phyloP scores from a whole-genome alignment of 495 filamentous ascomycete species.

The Achaetomiella virescens region DNA sequence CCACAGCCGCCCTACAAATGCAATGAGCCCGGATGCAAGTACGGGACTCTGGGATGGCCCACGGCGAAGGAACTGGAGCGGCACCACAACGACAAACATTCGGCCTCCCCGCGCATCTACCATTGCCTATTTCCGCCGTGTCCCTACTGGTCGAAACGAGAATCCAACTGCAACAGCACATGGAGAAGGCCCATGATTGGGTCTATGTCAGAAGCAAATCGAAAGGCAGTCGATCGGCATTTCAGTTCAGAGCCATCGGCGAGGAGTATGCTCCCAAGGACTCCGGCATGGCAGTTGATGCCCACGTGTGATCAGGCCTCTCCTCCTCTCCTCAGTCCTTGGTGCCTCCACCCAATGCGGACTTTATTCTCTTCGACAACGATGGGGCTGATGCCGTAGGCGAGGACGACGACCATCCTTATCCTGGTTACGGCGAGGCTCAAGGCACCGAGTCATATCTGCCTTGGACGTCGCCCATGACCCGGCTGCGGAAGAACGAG shows the following conservation, averaged over 20 bases:
- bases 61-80: slow-evolving; percentile 95
- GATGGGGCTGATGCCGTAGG: slow-evolving; percentile 15
- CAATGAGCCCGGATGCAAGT: slow-evolving; percentile 67
- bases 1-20: slow-evolving; percentile 96
- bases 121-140: slow-evolving; percentile 75
- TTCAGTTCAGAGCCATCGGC: slow-evolving; percentile 6
- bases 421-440: slow-evolving; percentile 6
- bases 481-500: slow-evolving; percentile 27
- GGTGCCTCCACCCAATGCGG: slow-evolving; percentile 1
- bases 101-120: slow-evolving; percentile 60
- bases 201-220: slow-evolving; percentile 82
- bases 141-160: slow-evolving; percentile 84
- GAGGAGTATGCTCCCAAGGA: background rate
- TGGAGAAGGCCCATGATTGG: slow-evolving; percentile 95
- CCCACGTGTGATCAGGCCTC: background rate
- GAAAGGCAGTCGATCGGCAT: slow-evolving; percentile 46
- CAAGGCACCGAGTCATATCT: slow-evolving; percentile 19
- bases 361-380: slow-evolving; percentile 25
- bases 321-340: slow-evolving; percentile 4
- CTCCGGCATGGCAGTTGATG: background rate
- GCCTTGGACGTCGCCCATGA: slow-evolving; percentile 30
- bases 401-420: slow-evolving; percentile 20
- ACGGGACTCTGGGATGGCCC: slow-evolving; percentile 77
- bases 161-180: slow-evolving; percentile 99
- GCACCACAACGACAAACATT: slow-evolving; percentile 92